These are phyloP conservation scores for Apiospora rasikravindrae DNA, from an alignment of 2,329 filamentous ascomycete species.

Conservation along the genomic window DNA sequence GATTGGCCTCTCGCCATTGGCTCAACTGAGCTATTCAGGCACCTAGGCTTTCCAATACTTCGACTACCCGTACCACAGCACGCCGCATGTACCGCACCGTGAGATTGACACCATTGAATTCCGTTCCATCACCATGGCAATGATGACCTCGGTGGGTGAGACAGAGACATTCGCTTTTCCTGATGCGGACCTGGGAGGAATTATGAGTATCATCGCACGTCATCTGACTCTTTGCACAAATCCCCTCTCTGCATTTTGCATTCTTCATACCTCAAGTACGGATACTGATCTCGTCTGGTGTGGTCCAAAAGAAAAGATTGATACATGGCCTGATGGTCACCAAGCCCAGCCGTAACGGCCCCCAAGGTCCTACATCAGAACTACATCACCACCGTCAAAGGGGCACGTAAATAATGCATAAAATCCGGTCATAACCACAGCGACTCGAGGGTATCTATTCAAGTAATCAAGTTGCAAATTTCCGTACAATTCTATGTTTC, in stretches of 20 bases:
- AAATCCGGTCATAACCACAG: neutral
- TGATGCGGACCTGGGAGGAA: slow-evolving; percentile 1
- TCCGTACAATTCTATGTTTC: neutral
- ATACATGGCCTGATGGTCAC: neutral
- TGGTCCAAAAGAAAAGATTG: neutral
- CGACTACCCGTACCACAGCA: neutral
- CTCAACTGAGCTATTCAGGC: slow-evolving; percentile 8
- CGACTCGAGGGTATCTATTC: neutral
- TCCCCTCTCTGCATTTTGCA: neutral
- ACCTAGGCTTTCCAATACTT: neutral
- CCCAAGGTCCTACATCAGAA: neutral
- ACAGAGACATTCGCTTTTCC: neutral
- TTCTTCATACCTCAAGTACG: neutral
- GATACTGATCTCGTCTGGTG: neutral
- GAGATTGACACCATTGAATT: slow-evolving; percentile 10
- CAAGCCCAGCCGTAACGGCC: neutral
- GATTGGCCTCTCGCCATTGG: neutral
- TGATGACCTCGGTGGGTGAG: slow-evolving; percentile 5
- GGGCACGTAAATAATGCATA: neutral
- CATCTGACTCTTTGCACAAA: neutral
- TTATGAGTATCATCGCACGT: neutral
- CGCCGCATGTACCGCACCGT: slow-evolving; percentile 4
- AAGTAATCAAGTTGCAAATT: neutral
- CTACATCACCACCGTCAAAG: neutral
- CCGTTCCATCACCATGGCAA: slow-evolving; percentile 10